These are phyloP conservation scores for Selaginella tamariscina DNA, from an alignment of 75 land plant genomes.

Conservation along the genomic window DNA sequence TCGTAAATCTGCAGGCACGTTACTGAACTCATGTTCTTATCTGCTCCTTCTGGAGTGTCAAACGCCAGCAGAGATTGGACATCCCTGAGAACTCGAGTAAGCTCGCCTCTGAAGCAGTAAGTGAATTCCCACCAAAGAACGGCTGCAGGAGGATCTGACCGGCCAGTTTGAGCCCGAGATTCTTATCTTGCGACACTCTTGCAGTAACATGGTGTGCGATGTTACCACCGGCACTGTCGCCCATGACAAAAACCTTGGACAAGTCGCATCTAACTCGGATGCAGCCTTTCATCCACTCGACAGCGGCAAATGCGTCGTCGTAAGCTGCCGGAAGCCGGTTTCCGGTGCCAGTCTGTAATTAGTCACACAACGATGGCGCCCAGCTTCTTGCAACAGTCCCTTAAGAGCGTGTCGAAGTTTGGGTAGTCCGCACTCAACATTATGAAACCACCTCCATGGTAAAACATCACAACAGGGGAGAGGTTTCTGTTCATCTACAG, in stretches of 20 bases:
- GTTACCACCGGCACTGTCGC: slow-evolving; percentile 28
- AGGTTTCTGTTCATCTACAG: slow-evolving; percentile 7
- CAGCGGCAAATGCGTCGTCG: slow-evolving; percentile 45
- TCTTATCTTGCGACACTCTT: too few relatives aligned
- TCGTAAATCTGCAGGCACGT: neutral
- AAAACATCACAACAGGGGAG: slow-evolving; percentile 53
- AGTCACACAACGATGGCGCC: slow-evolving; percentile 31
- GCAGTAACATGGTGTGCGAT: slow-evolving; percentile 19
- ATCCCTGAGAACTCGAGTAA: slow-evolving; percentile 32
- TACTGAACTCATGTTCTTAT: slow-evolving; percentile 39
- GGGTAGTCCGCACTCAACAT: slow-evolving; percentile 41
- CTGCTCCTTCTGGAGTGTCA: slow-evolving; percentile 35
- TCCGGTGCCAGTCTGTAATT: slow-evolving; percentile 68
- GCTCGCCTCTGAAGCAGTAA: too few relatives aligned
- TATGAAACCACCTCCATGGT: slow-evolving; percentile 70
- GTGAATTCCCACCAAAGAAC: too few relatives aligned
- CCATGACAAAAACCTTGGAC: slow-evolving; percentile 36
- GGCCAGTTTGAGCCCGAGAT: too few relatives aligned
- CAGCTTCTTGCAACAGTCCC: slow-evolving; percentile 31
- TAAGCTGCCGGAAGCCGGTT: slow-evolving; percentile 52
- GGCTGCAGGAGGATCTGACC: too few relatives aligned
- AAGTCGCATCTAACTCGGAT: slow-evolving; percentile 52
- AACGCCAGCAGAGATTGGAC: slow-evolving; percentile 36
- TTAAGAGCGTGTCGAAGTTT: slow-evolving; percentile 40
- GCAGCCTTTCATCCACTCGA: too few relatives aligned